These are phyloP conservation scores for Betula pendula DNA, from an alignment of 306 rosid species.

Conservation along the genomic window DNA sequence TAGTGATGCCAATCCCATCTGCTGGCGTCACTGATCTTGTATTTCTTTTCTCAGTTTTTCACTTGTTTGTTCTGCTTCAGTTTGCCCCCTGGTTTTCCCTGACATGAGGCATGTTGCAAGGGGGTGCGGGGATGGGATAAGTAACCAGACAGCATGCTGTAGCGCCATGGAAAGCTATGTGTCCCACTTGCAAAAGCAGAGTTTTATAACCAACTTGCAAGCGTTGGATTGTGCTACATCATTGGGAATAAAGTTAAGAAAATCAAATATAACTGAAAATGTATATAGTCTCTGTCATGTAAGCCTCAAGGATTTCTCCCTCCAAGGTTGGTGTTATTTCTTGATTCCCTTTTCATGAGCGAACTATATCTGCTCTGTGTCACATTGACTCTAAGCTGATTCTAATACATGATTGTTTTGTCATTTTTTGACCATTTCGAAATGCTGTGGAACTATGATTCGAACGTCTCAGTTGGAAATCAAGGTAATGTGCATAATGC, in stretches of 20 bases:
- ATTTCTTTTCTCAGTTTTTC: conserved; percentile 21
- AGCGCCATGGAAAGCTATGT: conserved; percentile 80
- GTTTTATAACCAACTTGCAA: conserved; percentile 91
- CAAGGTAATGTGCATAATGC: conserved; percentile 60
- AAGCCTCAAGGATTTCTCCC: conserved; percentile 92
- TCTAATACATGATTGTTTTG: conserved; percentile 34
- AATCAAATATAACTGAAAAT: conserved; percentile 58
- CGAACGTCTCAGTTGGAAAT: conserved; percentile 68
- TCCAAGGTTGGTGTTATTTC: conserved; percentile 69
- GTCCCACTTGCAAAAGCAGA: conserved; percentile 94
- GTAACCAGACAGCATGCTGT: conserved; percentile 75
- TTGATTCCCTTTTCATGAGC: conserved; percentile 17
- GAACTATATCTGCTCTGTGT: conserved; percentile 9
- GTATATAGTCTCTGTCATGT: conserved; percentile 79
- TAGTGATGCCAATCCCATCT: conserved; percentile 23
- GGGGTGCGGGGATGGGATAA: conserved; percentile 67
- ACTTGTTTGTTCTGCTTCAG: conserved; percentile 40
- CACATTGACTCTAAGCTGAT: conserved; percentile 26
- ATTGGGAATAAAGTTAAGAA: conserved; percentile 72
- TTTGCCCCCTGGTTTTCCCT: conserved; percentile 83
- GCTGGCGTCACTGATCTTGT: conserved; percentile 14
- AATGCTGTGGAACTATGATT: conserved; percentile 39
- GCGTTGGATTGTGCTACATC: conserved; percentile 90
- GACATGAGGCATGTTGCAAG: conserved; percentile 55
- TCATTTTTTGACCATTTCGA: conserved; percentile 25